Evolutionary conservation across 2,329 filamentous ascomycete genomes (phyloP).

Genomic region (Sporothrix variecibatus): DNA sequence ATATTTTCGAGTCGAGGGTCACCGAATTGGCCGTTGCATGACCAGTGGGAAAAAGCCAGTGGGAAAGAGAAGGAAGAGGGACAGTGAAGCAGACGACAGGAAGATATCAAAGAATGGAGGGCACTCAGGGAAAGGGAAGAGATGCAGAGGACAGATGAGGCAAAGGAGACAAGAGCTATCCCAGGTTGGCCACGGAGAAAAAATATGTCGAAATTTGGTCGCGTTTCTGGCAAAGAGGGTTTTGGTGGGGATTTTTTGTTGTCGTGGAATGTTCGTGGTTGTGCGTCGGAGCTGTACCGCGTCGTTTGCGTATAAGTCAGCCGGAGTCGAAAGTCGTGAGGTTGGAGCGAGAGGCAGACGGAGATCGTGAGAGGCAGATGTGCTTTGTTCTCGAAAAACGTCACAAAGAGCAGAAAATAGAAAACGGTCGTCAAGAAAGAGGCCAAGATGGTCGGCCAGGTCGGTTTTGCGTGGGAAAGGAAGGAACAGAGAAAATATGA

Average conservation of each 20-base stretch:
- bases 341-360: not conserved
- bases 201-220: conserved; percentile 12
- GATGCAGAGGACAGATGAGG: not conserved
- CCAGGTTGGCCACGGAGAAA: conserved; percentile 10
- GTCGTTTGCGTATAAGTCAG: conserved; percentile 22
- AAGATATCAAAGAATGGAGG: not conserved
- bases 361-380: conserved; percentile 4
- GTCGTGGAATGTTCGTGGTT: conserved; percentile 25
- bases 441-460: conserved; percentile 16
- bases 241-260: conserved; percentile 25
- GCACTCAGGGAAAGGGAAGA: not conserved
- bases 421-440: conserved; percentile 23
- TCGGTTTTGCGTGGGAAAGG: conserved; percentile 14
- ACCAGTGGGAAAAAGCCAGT: conserved; percentile 5
- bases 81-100: not conserved
- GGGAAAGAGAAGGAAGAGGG: not conserved
- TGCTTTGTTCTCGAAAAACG: conserved; percentile 5
- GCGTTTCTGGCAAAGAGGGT: conserved; percentile 3
- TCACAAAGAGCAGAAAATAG: conserved; percentile 12
- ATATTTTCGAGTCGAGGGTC: not conserved
- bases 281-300: conserved; percentile 20
- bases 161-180: not conserved
- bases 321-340: not conserved
- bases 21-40: conserved; percentile 25
- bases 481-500: conserved; percentile 21